Conservation (phyloP, 495 filamentous ascomycete genomes). For the Hypoxylon trugodes region DNA sequence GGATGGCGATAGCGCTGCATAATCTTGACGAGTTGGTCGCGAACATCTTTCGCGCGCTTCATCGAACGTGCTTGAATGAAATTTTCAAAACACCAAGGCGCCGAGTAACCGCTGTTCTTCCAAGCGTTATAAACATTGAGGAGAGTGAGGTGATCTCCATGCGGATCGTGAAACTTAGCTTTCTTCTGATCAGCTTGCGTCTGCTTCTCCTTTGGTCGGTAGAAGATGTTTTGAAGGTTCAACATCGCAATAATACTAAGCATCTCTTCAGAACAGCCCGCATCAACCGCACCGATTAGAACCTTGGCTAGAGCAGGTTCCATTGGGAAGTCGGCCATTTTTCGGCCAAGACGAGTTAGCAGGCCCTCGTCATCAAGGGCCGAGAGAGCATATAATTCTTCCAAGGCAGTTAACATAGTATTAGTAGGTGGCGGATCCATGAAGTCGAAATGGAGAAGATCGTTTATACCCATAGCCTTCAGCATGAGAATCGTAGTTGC, state of each 20-base stretch:
- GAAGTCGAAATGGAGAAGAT: constrained; percentile 96
- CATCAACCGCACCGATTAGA: constrained; percentile 84
- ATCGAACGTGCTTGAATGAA: constrained; percentile 94
- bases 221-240: constrained; percentile 83
- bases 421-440: constrained; percentile 98
- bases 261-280: constrained; percentile 91
- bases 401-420: constrained; percentile 95
- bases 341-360: constrained; percentile 87
- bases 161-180: constrained; percentile 93
- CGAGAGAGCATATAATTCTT: constrained; percentile 91
- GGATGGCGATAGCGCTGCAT: constrained; percentile 87
- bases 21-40: constrained; percentile 90
- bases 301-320: constrained; percentile 87
- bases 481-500: constrained; percentile 96
- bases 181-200: constrained; percentile 97
- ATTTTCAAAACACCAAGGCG: constrained; percentile 96
- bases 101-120: constrained; percentile 82
- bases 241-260: constrained; percentile 96
- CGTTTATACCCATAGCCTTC: constrained; percentile 99
- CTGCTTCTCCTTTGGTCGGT: constrained; percentile 96
- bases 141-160: constrained; percentile 92
- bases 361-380: constrained; percentile 97
- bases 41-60: constrained; percentile 87
- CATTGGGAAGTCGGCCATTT: constrained; percentile 99
- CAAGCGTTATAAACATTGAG: constrained; percentile 97